Evolutionary conservation across 306 rosid genomes (phyloP).

Genomic region (Fagus sylvatica): DNA sequence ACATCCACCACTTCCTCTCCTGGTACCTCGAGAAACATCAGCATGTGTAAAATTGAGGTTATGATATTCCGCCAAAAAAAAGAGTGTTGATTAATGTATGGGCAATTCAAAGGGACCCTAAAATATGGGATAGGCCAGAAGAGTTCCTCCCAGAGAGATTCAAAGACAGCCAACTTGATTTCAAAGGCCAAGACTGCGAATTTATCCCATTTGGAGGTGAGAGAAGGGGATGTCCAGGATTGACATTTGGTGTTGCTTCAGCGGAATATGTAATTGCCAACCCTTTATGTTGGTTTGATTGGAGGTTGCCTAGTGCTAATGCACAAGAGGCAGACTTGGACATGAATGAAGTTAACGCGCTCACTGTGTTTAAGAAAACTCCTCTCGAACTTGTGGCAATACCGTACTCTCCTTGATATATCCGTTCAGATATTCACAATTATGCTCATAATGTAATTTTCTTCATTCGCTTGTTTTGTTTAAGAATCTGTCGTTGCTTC

Average conservation of each 20-base stretch:
- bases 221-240: conserved; percentile 35
- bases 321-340: background rate
- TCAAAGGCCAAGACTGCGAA: conserved; percentile 26
- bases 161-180: background rate
- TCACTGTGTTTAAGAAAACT: background rate
- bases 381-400: background rate
- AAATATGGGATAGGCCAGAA: conserved; percentile 30
- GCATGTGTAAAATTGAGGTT: conserved; percentile 10
- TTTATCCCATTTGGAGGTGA: conserved; percentile 36
- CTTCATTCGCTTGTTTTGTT: background rate
- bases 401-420: background rate
- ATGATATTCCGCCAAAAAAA: conserved; percentile 21
- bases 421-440: background rate
- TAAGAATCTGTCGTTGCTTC: background rate
- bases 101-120: conserved; percentile 36
- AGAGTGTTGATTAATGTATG: conserved; percentile 21
- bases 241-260: conserved; percentile 16
- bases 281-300: background rate
- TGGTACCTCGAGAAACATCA: conserved; percentile 26
- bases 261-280: conserved; percentile 12
- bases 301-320: background rate
- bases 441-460: background rate
- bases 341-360: background rate
- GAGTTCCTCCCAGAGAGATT: conserved; percentile 42
- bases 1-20: conserved; percentile 35